These are phyloP conservation scores for Lachancea quebecensis DNA, from an alignment of 805 yeast genomes.

Conservation along the genomic window DNA sequence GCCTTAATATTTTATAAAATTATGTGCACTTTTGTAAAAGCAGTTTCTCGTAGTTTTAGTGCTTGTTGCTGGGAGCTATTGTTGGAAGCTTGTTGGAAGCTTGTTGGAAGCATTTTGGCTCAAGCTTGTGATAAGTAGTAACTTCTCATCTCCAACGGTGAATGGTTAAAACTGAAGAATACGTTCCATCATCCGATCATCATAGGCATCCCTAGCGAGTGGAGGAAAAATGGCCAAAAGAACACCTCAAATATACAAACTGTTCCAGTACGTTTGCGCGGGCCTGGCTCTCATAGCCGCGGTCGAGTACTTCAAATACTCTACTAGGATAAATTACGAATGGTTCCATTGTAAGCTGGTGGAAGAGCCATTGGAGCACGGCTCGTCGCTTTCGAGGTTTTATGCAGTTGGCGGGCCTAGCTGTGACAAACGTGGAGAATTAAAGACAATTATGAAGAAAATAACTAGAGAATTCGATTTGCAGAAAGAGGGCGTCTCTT, in stretches of 20 bases:
- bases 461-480: slow-evolving; percentile 36
- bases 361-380: slow-evolving; percentile 17
- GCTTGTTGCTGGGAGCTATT: too few relatives aligned
- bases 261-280: slow-evolving; percentile 26
- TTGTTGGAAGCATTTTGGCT: too few relatives aligned
- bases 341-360: slow-evolving; percentile 41
- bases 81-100: too few relatives aligned
- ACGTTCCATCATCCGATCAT: too few relatives aligned
- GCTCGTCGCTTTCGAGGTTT: slow-evolving; percentile 26
- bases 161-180: too few relatives aligned
- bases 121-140: too few relatives aligned
- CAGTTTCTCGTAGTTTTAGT: too few relatives aligned
- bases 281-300: slow-evolving; percentile 33
- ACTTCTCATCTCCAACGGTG: too few relatives aligned
- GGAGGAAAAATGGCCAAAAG: not conserved
- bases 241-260: slow-evolving; percentile 6
- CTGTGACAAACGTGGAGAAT: slow-evolving; percentile 40
- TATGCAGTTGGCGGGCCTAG: slow-evolving; percentile 38
- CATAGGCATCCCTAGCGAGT: too few relatives aligned
- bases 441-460: slow-evolving; percentile 35
- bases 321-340: slow-evolving; percentile 36
- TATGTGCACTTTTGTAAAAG: too few relatives aligned
- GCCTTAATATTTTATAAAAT: too few relatives aligned
- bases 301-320: slow-evolving; percentile 38
- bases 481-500: slow-evolving; percentile 29